phyloP scores from a whole-genome alignment of 306 rosid species.

The Luffa aegyptiaca region DNA sequence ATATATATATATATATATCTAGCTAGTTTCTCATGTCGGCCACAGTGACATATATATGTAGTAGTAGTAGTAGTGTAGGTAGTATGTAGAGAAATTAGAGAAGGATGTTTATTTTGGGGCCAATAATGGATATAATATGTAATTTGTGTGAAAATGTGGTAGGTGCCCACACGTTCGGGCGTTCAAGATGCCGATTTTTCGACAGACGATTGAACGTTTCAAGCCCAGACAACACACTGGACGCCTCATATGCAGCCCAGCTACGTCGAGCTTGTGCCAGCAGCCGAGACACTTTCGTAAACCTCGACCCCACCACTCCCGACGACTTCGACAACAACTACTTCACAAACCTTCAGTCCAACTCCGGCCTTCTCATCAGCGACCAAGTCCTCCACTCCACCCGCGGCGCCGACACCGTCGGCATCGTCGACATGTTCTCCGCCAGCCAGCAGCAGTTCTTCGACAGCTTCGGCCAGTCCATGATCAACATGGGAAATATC shows the following conservation, averaged over 20 bases:
- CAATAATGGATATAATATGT: too few species aligned
- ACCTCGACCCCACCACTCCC: conserved; percentile 32
- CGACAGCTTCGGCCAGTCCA: conserved; percentile 25
- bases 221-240: conserved; percentile 24
- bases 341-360: conserved; percentile 28
- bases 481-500: conserved; percentile 38
- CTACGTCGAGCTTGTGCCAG: conserved; percentile 24
- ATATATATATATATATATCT: not conserved
- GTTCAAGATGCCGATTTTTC: conserved; percentile 19
- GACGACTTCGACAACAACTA: conserved; percentile 31
- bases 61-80: too few species aligned
- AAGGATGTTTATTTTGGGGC: too few species aligned
- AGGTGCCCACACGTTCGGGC: conserved; percentile 47
- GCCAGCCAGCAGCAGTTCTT: conserved; percentile 25
- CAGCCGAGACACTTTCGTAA: not conserved
- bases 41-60: not conserved
- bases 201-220: conserved; percentile 7
- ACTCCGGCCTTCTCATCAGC: conserved; percentile 25
- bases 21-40: not conserved
- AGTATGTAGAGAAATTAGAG: too few species aligned
- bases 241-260: conserved; percentile 10
- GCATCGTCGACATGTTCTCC: conserved; percentile 22
- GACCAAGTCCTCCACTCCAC: conserved; percentile 35
- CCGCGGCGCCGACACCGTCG: conserved; percentile 14
- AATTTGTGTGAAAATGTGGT: not conserved